phyloP scores from a whole-genome alignment of 2,329 filamentous ascomycete species.

The Penicillium olsonii region DNA sequence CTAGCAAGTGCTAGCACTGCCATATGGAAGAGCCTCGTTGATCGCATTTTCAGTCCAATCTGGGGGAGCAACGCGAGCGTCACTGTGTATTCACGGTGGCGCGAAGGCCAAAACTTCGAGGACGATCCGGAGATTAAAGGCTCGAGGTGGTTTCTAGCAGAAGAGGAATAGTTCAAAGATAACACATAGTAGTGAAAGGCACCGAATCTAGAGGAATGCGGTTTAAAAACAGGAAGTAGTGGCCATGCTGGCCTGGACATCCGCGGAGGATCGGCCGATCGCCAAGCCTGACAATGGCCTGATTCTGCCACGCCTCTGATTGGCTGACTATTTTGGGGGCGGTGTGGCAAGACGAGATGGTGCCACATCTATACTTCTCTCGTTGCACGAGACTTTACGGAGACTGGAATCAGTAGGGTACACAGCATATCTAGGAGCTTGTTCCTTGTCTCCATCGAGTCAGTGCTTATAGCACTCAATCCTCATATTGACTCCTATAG shows the following conservation, averaged over 20 bases:
- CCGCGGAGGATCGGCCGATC: slow-evolving; percentile 10
- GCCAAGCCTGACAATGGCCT: slow-evolving; percentile 12
- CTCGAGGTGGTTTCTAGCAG: neutral
- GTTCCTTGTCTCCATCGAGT: too few species aligned
- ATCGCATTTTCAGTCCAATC: slow-evolving; percentile 47
- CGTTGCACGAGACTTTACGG: neutral
- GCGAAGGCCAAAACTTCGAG: neutral
- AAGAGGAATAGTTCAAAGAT: neutral
- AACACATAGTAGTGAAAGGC: neutral
- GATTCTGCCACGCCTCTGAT: slow-evolving; percentile 3
- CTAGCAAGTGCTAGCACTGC: slow-evolving; percentile 62
- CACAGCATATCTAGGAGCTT: too few species aligned
- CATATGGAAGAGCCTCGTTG: slow-evolving; percentile 60
- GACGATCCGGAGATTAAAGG: neutral
- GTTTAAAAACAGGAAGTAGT: slow-evolving; percentile 3
- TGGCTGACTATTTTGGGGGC: neutral
- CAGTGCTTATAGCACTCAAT: too few species aligned
- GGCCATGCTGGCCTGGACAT: slow-evolving; percentile 15
- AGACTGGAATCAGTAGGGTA: too few species aligned
- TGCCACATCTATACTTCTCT: neutral
- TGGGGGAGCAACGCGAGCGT: neutral
- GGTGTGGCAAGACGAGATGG: neutral
- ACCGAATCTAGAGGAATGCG: neutral
- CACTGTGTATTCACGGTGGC: slow-evolving; percentile 2
- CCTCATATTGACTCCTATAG: too few species aligned